A percentile compares a stretch with the other conserved stretches of the same genome.
Conservation (phyloP, 306 rosid species). For the Cucurbita pepo region DNA sequence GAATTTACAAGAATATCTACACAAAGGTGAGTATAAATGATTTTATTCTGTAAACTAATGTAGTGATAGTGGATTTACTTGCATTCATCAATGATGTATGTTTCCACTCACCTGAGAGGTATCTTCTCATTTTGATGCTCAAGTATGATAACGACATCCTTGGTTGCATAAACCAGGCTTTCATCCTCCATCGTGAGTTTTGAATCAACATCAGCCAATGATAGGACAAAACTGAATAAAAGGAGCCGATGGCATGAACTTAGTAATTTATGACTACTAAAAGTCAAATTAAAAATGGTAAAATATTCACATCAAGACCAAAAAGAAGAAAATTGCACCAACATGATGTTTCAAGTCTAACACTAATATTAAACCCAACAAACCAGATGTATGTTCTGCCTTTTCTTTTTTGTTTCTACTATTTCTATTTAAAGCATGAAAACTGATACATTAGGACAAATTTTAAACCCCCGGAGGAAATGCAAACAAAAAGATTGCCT, state of each 20-base stretch:
- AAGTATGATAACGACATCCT: conserved; percentile 81
- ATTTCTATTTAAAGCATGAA: not conserved
- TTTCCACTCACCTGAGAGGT: conserved; percentile 65
- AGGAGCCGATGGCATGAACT: conserved; percentile 10
- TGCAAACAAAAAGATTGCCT: not conserved
- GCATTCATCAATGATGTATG: not conserved
- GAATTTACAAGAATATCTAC: not conserved
- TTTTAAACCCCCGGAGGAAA: not conserved
- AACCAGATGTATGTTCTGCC: not conserved
- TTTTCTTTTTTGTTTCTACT: not conserved
- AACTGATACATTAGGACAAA: not conserved
- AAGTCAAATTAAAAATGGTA: not conserved
- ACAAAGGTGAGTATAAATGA: not conserved
- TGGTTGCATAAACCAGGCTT: conserved; percentile 88
- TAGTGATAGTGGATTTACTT: not conserved
- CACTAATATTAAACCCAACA: not conserved
- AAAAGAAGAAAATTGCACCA: not conserved
- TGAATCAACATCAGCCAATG: conserved; percentile 90
- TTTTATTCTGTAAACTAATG: not conserved
- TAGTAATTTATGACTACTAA: not conserved
- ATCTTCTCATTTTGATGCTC: conserved; percentile 85
- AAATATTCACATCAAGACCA: not conserved
- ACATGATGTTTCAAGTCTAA: not conserved
- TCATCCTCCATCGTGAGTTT: conserved; percentile 90
- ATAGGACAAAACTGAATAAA: conserved; percentile 63